These are phyloP conservation scores for Hypomontagnella monticulosa DNA, from an alignment of 495 filamentous ascomycete species.

Conservation along the genomic window DNA sequence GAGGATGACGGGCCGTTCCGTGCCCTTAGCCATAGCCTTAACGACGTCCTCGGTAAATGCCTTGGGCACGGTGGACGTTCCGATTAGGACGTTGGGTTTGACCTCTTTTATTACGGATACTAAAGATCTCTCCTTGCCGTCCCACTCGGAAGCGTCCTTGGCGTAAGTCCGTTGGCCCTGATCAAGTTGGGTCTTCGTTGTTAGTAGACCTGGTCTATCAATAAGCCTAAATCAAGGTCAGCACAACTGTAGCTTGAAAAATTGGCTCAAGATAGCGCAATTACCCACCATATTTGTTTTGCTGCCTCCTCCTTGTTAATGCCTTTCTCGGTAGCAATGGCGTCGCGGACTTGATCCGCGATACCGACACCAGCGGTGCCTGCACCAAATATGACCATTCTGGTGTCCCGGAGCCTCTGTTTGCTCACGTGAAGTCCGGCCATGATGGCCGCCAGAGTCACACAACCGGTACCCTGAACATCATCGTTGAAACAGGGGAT, in stretches of 20 bases:
- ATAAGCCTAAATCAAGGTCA: slow-evolving; percentile 67
- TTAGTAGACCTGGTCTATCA: slow-evolving; percentile 85
- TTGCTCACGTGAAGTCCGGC: slow-evolving; percentile 75
- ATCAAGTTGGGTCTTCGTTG: slow-evolving; percentile 64
- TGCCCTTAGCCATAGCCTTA: slow-evolving; percentile 80
- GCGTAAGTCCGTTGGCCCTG: slow-evolving; percentile 74
- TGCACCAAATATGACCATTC: slow-evolving; percentile 79
- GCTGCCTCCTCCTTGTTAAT: slow-evolving; percentile 78
- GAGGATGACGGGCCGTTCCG: slow-evolving; percentile 80
- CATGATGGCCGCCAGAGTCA: slow-evolving; percentile 84
- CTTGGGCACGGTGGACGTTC: slow-evolving; percentile 83
- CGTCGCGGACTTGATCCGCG: slow-evolving; percentile 83
- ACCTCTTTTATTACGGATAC: slow-evolving; percentile 73
- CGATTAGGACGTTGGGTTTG: slow-evolving; percentile 83
- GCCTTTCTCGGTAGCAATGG: slow-evolving; percentile 72
- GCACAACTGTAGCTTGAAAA: neutral
- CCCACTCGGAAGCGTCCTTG: slow-evolving; percentile 71
- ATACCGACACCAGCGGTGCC: slow-evolving; percentile 91
- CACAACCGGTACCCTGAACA: slow-evolving; percentile 88
- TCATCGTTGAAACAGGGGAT: slow-evolving; percentile 93
- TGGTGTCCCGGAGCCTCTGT: slow-evolving; percentile 70
- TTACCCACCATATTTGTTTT: slow-evolving; percentile 80
- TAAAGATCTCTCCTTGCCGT: slow-evolving; percentile 65
- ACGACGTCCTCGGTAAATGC: slow-evolving; percentile 80
- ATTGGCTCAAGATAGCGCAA: neutral